Evolutionary conservation across 306 rosid species (phyloP).

Genomic region (Pyrus communis): DNA sequence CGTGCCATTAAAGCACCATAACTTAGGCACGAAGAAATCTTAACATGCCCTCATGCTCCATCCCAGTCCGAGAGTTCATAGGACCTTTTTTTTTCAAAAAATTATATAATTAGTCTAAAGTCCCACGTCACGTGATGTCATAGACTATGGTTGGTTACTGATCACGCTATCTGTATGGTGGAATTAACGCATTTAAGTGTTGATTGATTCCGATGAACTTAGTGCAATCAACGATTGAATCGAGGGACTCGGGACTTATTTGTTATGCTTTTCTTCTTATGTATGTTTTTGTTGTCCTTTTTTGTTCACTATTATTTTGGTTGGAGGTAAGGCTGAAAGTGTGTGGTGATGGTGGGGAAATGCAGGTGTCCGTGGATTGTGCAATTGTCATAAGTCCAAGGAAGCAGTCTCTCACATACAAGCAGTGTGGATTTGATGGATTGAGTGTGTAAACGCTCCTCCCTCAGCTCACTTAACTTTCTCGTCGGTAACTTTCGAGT

Average conservation of each 20-base stretch:
- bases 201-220: background rate
- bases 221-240: background rate
- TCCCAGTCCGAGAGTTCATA: background rate
- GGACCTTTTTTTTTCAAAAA: too few species aligned
- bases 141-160: background rate
- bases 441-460: conserved; percentile 44
- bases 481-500: background rate
- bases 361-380: conserved; percentile 95
- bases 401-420: conserved; percentile 77
- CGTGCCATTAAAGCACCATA: background rate
- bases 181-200: background rate
- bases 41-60: background rate
- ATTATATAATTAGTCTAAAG: background rate
- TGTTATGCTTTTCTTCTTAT: background rate
- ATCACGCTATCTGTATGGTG: background rate
- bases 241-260: background rate
- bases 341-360: background rate
- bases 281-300: background rate
- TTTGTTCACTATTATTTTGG: background rate
- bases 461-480: background rate
- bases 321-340: background rate
- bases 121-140: background rate
- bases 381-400: conserved; percentile 91
- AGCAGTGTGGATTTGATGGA: conserved; percentile 96
- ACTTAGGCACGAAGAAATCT: conserved; percentile 10